Evolutionary conservation across 1,284 basidiomycete species (phyloP), one percentile per base, ranked within the genome.

Genomic region (Pyrrhoderma noxium): DNA sequence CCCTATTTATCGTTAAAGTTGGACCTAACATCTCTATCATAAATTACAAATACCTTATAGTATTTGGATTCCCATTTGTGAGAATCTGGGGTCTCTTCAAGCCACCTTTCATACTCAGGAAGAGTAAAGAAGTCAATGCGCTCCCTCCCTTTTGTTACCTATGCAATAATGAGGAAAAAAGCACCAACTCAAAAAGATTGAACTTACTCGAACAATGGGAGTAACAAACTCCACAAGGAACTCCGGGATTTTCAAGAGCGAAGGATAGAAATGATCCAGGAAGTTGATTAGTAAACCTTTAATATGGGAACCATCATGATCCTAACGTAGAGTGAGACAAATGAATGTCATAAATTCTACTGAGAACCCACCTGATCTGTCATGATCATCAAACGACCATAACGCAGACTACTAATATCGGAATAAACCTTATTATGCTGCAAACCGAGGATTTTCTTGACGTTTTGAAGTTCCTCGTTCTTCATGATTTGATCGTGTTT

Each of bases 241-340:
- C 58, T 88, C 83, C 1, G 92, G 89, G 5, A 98, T 71, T 65
- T 89, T 92, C 54, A 99, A 77, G 31, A 99, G 74, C 1, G 95
- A 97, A 0, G 96, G 96, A 67, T 89, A 99, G 68, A 95, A 98
- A 66, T 95, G 87, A 64, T 99, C 96, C 53, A 99, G 73, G 68
- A 94, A 99, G 69, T 99, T 99, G 74, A 99, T 96, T 52, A 99
- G 79, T 8, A 99, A 79, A 37, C 96, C 96, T 70, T 99, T 99
- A 73, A 99, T 99, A 70, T 99, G 96, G 36, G 95, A 99, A 49
- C 96, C 96, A 70, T 99, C 96, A 71, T 99, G 93, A 81, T 99
- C 96, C 90, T 96, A 66, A 22, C 3, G 41, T 0, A 55, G 21
- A 54, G 18, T 61, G 55, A 56, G 39, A 56, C 35, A 40, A 37